Evolutionary conservation across 805 yeast genomes (phyloP).

Genomic region (Candida vaughaniae): DNA sequence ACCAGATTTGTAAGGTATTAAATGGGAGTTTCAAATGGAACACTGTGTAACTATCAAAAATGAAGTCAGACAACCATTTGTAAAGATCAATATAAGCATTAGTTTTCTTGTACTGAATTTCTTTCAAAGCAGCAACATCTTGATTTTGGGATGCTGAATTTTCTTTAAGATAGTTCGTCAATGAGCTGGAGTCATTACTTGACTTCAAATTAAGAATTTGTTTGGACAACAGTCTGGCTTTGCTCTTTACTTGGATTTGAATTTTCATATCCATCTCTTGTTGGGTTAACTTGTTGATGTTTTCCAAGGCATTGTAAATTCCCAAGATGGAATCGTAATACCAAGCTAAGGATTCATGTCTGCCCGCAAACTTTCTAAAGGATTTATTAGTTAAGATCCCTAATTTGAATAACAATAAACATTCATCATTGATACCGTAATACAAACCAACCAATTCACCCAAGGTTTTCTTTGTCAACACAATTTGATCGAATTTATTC

Average conservation of each 20-base stretch:
- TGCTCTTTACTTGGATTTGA: slow-evolving; percentile 59
- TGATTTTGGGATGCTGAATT: slow-evolving; percentile 12
- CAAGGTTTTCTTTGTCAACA: slow-evolving; percentile 45
- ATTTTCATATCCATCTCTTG: slow-evolving; percentile 54
- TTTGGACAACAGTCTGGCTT: slow-evolving; percentile 46
- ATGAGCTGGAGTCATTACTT: slow-evolving; percentile 7
- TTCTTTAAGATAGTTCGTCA: slow-evolving; percentile 10
- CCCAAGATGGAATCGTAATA: slow-evolving; percentile 61
- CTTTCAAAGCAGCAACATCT: slow-evolving; percentile 24
- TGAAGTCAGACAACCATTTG: slow-evolving; percentile 38
- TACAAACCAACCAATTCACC: slow-evolving; percentile 56
- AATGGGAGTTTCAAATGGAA: slow-evolving; percentile 34
- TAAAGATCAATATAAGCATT: slow-evolving; percentile 40
- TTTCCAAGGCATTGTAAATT: slow-evolving; percentile 49
- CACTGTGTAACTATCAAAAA: slow-evolving; percentile 42
- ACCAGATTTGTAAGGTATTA: slow-evolving; percentile 44
- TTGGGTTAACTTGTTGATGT: slow-evolving; percentile 40
- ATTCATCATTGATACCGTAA: slow-evolving; percentile 66
- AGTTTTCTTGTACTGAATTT: slow-evolving; percentile 35
- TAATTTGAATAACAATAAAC: slow-evolving; percentile 54
- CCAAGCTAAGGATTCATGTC: slow-evolving; percentile 71
- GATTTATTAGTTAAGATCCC: slow-evolving; percentile 42
- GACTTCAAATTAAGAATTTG: slow-evolving; percentile 30
- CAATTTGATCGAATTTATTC: slow-evolving; percentile 2
- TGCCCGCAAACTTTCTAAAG: slow-evolving; percentile 39